A percentile compares a stretch with the other conserved stretches of the same genome.
phyloP scores from a whole-genome alignment of 2,329 filamentous ascomycete species.

The Alternaria hordeiaustralica region DNA sequence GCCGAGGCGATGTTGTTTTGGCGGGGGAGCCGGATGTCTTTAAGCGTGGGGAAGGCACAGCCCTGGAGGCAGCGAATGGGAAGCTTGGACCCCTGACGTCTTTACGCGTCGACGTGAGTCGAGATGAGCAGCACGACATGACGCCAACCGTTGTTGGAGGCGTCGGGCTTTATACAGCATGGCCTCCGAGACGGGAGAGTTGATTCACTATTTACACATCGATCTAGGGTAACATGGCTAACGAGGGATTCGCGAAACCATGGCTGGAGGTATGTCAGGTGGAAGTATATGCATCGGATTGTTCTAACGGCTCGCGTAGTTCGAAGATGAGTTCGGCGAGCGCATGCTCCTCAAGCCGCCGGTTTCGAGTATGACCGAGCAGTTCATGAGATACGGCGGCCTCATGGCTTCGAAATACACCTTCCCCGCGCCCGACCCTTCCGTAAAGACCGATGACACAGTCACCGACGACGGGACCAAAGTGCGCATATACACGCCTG shows the following conservation, averaged over 20 bases:
- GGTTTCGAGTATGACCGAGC: conserved; percentile 20
- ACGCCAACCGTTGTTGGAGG: not conserved
- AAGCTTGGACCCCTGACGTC: conserved; percentile 14
- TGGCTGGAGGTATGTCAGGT: conserved; percentile 34
- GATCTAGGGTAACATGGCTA: conserved; percentile 2
- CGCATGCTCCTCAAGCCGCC: conserved; percentile 33
- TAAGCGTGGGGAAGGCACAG: conserved; percentile 21
- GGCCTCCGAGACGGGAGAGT: not conserved
- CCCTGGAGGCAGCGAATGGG: not conserved
- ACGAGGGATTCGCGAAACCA: conserved; percentile 35
- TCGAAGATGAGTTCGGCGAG: conserved; percentile 42
- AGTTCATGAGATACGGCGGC: conserved; percentile 24
- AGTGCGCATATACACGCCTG: conserved; percentile 46
- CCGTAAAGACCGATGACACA: conserved; percentile 41
- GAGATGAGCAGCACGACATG: not conserved
- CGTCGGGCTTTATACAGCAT: not conserved
- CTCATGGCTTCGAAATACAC: conserved; percentile 32
- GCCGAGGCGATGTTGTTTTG: conserved; percentile 13
- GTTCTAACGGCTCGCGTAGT: conserved; percentile 23
- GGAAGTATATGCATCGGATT: conserved; percentile 8
- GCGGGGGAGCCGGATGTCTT: conserved; percentile 32
- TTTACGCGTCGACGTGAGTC: not conserved
- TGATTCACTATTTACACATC: not conserved
- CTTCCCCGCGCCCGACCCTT: conserved; percentile 40
- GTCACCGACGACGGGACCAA: conserved; percentile 34